These are phyloP conservation scores for Rhizopus sp. DNA, from an alignment of 371 early-diverging fungal species.

Conservation along the genomic window DNA sequence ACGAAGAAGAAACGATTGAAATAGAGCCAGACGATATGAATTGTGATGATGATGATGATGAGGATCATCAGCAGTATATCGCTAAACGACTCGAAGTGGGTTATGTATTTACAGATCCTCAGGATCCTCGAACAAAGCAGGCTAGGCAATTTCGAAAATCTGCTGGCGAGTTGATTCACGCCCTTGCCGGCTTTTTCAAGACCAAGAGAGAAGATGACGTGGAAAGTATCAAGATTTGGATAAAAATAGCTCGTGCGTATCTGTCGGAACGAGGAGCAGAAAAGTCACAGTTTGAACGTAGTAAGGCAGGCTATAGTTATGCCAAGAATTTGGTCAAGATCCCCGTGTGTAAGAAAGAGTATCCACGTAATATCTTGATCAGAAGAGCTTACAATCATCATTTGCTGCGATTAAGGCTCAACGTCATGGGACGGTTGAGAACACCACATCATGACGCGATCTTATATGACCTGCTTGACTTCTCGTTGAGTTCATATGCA, in stretches of 20 bases:
- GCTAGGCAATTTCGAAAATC: constrained; percentile 51
- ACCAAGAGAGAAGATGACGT: constrained; percentile 72
- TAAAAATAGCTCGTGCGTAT: constrained; percentile 60
- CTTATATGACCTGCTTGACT: constrained; percentile 57
- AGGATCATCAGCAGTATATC: constrained; percentile 36
- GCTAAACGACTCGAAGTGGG: constrained; percentile 51
- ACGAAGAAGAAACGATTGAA: background rate
- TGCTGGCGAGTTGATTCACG: constrained; percentile 57
- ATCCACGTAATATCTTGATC: constrained; percentile 54
- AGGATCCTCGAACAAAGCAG: constrained; percentile 48
- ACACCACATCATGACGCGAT: constrained; percentile 53
- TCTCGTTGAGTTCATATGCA: constrained; percentile 72
- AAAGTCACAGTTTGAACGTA: constrained; percentile 46
- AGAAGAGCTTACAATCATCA: constrained; percentile 62
- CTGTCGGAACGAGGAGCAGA: constrained; percentile 73
- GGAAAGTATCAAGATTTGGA: constrained; percentile 68
- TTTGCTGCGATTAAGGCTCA: constrained; percentile 61
- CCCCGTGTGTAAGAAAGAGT: constrained; percentile 46
- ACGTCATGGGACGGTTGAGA: constrained; percentile 51
- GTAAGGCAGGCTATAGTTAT: constrained; percentile 61
- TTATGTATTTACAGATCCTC: constrained; percentile 60
- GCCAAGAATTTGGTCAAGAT: constrained; percentile 53
- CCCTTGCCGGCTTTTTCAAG: constrained; percentile 54
- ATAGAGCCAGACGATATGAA: constrained; percentile 1
- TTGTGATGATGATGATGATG: constrained; percentile 22